Base-by-base conservation (phyloP, 495 filamentous ascomycete species). In the Trypethelium eluteriae region DNA sequence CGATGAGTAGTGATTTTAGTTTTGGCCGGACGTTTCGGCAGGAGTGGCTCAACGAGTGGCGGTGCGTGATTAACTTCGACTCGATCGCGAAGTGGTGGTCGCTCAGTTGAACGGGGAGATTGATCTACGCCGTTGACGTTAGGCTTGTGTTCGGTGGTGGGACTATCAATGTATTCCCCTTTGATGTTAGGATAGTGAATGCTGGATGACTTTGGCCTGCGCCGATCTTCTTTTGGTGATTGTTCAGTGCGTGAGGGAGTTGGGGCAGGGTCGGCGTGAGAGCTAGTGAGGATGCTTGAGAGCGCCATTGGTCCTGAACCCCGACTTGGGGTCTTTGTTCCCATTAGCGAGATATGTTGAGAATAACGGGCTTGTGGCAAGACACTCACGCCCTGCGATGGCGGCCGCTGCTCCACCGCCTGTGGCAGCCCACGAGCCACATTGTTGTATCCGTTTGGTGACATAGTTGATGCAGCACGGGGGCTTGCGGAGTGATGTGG, bases 291-390 rank as follows among this genome's bases (percentile, higher is more conserved):
- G 65, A 96, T 95, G 73, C 89, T 94, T 39, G 90, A 91, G 70
- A 96, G 91, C 2, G 90, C 91, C 92, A 96, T 96, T 14, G 92
- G 89, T 76, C 93, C 88, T 25, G 86, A 59, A 35, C 53, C 85
- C 69, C 89, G 84, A 64, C 85, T 81, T 39, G 85, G 81, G 62
- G 83, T 89, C 82, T 89, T 50, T 64, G 41, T 46, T 64, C 62
- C 12, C 14, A 12, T 35, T 39, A 47, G 62, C 44, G 38, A 64
- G 62, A 16, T 49, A 35, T 39, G 68, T 66, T 65, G 18, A 68
- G 64, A 49, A 5, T 36, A 32, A 59, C 11, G 18, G n/a, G 39
- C 47, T 14, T 53, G 50, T 62, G 39, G 41, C 46, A 63, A 18
- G 46, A 68, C 12, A 35, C 38, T 38, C 18, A 59, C 53, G 36